A percentile compares a stretch with the other conserved stretches of the same genome.
Conservation (phyloP, 768 basidiomycete species). For the Pilatotrama ljubarskyi region DNA sequence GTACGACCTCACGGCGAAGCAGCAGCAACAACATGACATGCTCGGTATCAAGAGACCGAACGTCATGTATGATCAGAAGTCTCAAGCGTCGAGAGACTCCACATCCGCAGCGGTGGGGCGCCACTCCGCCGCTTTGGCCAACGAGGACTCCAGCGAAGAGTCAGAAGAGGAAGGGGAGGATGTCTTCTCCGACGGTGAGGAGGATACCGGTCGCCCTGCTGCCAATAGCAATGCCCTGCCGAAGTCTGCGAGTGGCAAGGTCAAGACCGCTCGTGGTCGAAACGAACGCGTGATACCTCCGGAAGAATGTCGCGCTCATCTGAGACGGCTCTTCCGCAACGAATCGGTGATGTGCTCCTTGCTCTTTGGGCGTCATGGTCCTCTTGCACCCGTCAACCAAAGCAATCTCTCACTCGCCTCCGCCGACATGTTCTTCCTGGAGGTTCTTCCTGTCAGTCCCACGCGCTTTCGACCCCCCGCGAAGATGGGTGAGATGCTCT, state of each 20-base stretch:
- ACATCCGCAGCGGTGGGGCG: not conserved
- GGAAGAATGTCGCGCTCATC: conserved; percentile 92
- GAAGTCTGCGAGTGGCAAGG: conserved; percentile 71
- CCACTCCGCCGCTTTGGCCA: conserved; percentile 37
- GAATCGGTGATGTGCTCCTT: conserved; percentile 82
- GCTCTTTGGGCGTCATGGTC: conserved; percentile 91
- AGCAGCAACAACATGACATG: conserved; percentile 60
- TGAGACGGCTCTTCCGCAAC: conserved; percentile 84
- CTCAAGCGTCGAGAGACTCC: conserved; percentile 11
- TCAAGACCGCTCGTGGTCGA: conserved; percentile 75
- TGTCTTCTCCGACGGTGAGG: conserved; percentile 52
- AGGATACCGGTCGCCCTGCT: conserved; percentile 29
- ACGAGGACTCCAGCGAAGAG: conserved; percentile 54
- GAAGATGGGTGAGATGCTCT: conserved; percentile 86
- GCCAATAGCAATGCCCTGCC: conserved; percentile 45
- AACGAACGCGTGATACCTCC: conserved; percentile 90
- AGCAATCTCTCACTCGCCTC: conserved; percentile 67
- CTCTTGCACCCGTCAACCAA: conserved; percentile 62
- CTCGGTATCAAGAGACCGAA: conserved; percentile 67
- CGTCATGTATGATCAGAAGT: conserved; percentile 55
- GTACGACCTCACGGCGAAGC: conserved; percentile 81
- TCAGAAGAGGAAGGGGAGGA: conserved; percentile 48
- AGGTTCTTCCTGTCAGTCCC: conserved; percentile 87
- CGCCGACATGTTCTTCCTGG: conserved; percentile 97
- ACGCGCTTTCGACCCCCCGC: conserved; percentile 95